A percentile compares a stretch with the other conserved stretches of the same genome.
Conservation (phyloP, 805 yeast genomes). For the Metschnikowia colocasiae region DNA sequence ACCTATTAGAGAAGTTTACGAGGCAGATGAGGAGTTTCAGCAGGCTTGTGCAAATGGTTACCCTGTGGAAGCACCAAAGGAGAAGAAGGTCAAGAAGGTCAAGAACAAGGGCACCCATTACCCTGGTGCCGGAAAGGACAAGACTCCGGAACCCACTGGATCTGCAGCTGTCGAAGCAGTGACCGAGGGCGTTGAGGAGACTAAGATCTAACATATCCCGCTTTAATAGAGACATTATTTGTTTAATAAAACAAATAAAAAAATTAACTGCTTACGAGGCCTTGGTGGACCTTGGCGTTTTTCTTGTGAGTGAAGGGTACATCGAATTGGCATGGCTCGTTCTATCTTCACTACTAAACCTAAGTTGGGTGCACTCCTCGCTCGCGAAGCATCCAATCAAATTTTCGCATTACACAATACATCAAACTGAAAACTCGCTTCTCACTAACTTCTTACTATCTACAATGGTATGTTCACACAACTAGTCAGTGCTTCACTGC, state of each 20-base stretch:
- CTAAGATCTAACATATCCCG: background rate
- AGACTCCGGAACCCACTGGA: slow-evolving; percentile 2
- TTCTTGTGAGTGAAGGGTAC: background rate
- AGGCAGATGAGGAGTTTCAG: slow-evolving; percentile 63
- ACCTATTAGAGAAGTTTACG: slow-evolving; percentile 75
- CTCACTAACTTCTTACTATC: slow-evolving; percentile 1
- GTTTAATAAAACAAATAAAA: background rate
- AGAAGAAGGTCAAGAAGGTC: slow-evolving; percentile 67
- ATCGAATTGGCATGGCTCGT: background rate
- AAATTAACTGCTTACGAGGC: background rate
- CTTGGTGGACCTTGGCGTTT: background rate
- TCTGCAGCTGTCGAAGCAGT: background rate
- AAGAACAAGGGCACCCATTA: slow-evolving; percentile 87
- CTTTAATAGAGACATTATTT: background rate
- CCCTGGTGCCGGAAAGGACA: slow-evolving; percentile 55
- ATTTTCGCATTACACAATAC: slow-evolving; percentile 15
- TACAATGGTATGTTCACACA: slow-evolving; percentile 16
- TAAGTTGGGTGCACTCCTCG: slow-evolving; percentile 2
- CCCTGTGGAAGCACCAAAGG: slow-evolving; percentile 64
- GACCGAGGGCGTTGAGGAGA: background rate
- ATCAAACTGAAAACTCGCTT: slow-evolving; percentile 2
- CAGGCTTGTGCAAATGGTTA: slow-evolving; percentile 77
- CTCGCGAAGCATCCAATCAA: slow-evolving; percentile 14
- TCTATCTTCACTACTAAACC: background rate
- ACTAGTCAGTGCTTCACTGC: background rate